These are phyloP conservation scores for Neohortaea acidophila DNA, from an alignment of 495 filamentous ascomycete genomes.

Conservation along the genomic window DNA sequence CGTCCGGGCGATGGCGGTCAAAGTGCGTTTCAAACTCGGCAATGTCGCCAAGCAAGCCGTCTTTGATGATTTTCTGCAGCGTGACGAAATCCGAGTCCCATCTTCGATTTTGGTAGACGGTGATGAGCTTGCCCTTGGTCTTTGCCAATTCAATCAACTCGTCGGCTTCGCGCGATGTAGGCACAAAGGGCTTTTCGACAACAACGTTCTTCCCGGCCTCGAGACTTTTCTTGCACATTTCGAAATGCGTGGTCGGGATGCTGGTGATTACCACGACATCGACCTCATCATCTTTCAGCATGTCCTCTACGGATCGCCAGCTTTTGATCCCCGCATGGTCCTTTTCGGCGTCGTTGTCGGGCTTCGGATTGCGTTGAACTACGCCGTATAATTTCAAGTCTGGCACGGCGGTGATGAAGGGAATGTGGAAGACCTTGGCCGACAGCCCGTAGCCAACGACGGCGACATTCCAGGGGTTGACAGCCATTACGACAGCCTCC, in stretches of 20 bases:
- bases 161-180: constrained; percentile 53
- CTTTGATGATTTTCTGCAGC: constrained; percentile 45
- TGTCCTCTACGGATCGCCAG: constrained; percentile 43
- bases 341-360: constrained; percentile 45
- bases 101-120: constrained; percentile 80
- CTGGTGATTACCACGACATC: constrained; percentile 65
- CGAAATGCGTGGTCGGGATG: constrained; percentile 59
- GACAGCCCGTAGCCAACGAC: constrained; percentile 61
- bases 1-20: constrained; percentile 54
- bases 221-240: constrained; percentile 48
- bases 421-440: constrained; percentile 82
- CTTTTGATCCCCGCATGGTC: constrained; percentile 54
- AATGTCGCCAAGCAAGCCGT: constrained; percentile 45
- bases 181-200: constrained; percentile 81
- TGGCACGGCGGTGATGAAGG: constrained; percentile 53
- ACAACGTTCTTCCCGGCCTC: constrained; percentile 68
- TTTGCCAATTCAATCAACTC: constrained; percentile 51
- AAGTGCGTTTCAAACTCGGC: constrained; percentile 77
- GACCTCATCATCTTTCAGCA: constrained; percentile 49
- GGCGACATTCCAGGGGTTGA: constrained; percentile 41
- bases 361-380: constrained; percentile 59
- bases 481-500: constrained; percentile 24
- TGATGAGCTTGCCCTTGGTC: constrained; percentile 45
- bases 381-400: constrained; percentile 58
- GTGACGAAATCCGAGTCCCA: constrained; percentile 79